A percentile compares a stretch with the other conserved stretches of the same genome.
phyloP scores from a whole-genome alignment of 1,284 basidiomycete genomes.

The Pseudozyma tsukubaensis region DNA sequence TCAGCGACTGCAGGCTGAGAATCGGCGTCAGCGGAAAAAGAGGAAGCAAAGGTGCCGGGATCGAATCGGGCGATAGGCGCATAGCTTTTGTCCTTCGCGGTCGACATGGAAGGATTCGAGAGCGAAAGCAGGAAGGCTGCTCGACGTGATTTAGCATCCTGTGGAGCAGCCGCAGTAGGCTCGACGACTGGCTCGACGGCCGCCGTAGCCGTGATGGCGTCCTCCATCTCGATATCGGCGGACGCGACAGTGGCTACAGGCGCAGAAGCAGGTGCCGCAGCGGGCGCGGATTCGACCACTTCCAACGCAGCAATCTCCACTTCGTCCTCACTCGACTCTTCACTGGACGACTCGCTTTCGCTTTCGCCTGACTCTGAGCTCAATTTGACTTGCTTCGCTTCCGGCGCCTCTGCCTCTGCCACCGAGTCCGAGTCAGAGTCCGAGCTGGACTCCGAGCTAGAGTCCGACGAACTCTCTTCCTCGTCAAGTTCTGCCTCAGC shows the following conservation, averaged over 20 bases:
- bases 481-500: background rate
- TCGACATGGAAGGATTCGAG: constrained; percentile 2
- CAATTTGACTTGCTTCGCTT: background rate
- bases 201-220: constrained; percentile 2
- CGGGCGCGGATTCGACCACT: background rate
- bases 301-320: constrained; percentile 2
- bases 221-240: constrained; percentile 13
- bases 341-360: constrained; percentile 6
- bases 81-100: constrained; percentile 7
- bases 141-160: constrained; percentile 31
- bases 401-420: background rate
- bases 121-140: constrained; percentile 25
- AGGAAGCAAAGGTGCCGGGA: constrained; percentile 21
- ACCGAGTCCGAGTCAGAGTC: constrained; percentile 17
- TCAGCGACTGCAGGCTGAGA: background rate
- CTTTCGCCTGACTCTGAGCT: constrained; percentile 5
- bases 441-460: constrained; percentile 15
- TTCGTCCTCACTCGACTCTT: constrained; percentile 13
- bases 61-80: constrained; percentile 45
- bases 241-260: background rate
- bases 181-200: background rate
- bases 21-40: background rate
- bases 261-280: background rate
- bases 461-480: background rate
- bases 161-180: background rate